Base-by-base conservation (phyloP, 352 stramenopile genomes). In the Pythium periplocum region DNA sequence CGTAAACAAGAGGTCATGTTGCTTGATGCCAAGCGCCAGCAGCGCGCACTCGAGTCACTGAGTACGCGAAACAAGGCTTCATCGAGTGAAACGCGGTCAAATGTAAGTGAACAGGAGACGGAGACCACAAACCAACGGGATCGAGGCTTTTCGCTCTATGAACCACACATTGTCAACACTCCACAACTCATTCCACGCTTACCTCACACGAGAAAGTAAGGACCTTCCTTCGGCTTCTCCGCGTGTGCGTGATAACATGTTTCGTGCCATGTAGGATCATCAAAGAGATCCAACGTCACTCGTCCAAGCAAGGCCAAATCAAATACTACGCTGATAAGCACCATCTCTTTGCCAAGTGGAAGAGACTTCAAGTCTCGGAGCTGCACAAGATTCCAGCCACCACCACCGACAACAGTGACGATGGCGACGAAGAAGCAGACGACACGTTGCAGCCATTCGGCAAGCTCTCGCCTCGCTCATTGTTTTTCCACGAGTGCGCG, bases 341-440 rank as follows among this genome's bases (percentile, higher is more conserved):
- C 32, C 75, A 86, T 36, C 66, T 90, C n/a, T 86, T 90, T 9
- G 59, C 60, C 1, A 90, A 90, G 50, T 90, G 80, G 80, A 81
- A 82, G 38, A 87, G 83, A 43, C 63, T 90, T 1, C 71, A 86
- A 57, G 55, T 61, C 0, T 75, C 77, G 5, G 70, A 83, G 26
- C 61, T 80, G 8, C 80, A 90, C 45, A 73, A 86, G 12, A 53
- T 57, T 37, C 39, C 37, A 4, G 33, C 48, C 40, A 36, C 17
- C n/a, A 47, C 55, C 45, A 50, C 26, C 34, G 35, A 58, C 8
- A 34, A 51, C 38, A 9, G 48, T 11, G 45, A 53, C 17, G 36
- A 31, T 39, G 35, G 47, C 31, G 35, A 53, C n/a, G 47, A 62
- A 40, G 58, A 55, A 8, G 48, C 69, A 8, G 51, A 71, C 4